Base-by-base conservation (phyloP, 495 filamentous ascomycete species). In the Achaetomiella virescens region DNA sequence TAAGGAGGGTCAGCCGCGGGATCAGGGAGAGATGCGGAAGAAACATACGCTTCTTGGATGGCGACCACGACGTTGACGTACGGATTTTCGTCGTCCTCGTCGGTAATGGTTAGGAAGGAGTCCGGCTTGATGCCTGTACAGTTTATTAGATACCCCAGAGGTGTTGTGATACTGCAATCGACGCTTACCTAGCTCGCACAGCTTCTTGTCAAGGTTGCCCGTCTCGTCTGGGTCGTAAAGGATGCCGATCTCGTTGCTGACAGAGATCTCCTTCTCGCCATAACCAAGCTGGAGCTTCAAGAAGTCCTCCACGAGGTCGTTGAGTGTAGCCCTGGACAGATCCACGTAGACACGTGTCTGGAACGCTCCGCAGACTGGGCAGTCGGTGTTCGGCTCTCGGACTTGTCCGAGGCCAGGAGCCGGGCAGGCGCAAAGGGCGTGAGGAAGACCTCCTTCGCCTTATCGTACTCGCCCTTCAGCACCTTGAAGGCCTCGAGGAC, bases 401-500 rank as follows among this genome's bases (percentile, higher is more conserved):
- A 75, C 20, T 78, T 78, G 56, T 96, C 89, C 15, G 87, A 82
- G 25, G 84, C 87, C 14, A 85, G 76, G 27, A 96, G 75, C 20
- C 82, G 77, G 53, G 95, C 89, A 14, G 83, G 79, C 14, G 84
- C 88, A 65, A 96, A 88, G 3, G 88, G 85, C 35, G 86, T 86
- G 14, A 97, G 80, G 74, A 96, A 97, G 15, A 95, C 79, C 52
- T 78, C 76, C 59, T 81, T 84, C 0, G 82, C 79, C 61, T 83
- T 78, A 37, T 75, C 66, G 33, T 87, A 81, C 45, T 95, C 85
- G 24, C 84, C 80, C 55, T 81, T 83, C 52, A 99, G 73, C 35
- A 97, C 88, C 69, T 96, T 97, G 75, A 95, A 91, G 1, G 90
- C 84, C 69, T 99, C 88, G 7, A 99, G 74, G 4, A 97, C 93